Percentiles rank a stretch among this genome's conserved stretches.
These are phyloP conservation scores for Monosporascus cannonballus DNA, from an alignment of 2,329 filamentous ascomycete genomes.

Conservation along the genomic window DNA sequence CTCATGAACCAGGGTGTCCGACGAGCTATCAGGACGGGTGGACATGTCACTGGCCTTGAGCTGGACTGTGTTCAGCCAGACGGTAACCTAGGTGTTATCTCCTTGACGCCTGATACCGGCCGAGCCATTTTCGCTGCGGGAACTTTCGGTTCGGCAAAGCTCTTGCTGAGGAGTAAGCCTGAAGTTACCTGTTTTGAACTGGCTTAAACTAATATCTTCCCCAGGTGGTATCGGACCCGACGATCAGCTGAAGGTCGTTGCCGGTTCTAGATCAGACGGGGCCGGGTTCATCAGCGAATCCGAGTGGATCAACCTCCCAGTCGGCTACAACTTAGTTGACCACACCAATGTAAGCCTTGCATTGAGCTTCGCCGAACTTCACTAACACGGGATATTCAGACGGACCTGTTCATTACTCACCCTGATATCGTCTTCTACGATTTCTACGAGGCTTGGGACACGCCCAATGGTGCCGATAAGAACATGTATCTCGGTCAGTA, in stretches of 20 bases:
- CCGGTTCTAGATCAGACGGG: conserved; percentile 39
- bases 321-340: conserved; percentile 55
- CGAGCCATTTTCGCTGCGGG: conserved; percentile 65
- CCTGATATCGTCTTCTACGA: conserved; percentile 53
- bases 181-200: neutral
- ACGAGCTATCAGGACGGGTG: conserved; percentile 56
- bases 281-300: conserved; percentile 42
- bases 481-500: conserved; percentile 37
- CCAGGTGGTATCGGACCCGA: conserved; percentile 56
- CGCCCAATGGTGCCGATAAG: conserved; percentile 38
- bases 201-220: conserved; percentile 4
- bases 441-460: conserved; percentile 56
- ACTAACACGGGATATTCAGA: conserved; percentile 19
- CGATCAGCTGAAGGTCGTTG: conserved; percentile 51
- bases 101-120: conserved; percentile 52
- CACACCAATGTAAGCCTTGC: conserved; percentile 36
- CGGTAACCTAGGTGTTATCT: conserved; percentile 54
- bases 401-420: conserved; percentile 40
- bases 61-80: conserved; percentile 48
- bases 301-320: conserved; percentile 53
- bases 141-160: conserved; percentile 62
- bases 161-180: conserved; percentile 54
- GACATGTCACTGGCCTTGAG: conserved; percentile 60
- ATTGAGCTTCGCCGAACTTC: neutral
- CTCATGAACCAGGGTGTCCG: conserved; percentile 62